These are phyloP conservation scores for Umbelopsis sp. DNA, from an alignment of 371 early-diverging fungal genomes.

Conservation along the genomic window DNA sequence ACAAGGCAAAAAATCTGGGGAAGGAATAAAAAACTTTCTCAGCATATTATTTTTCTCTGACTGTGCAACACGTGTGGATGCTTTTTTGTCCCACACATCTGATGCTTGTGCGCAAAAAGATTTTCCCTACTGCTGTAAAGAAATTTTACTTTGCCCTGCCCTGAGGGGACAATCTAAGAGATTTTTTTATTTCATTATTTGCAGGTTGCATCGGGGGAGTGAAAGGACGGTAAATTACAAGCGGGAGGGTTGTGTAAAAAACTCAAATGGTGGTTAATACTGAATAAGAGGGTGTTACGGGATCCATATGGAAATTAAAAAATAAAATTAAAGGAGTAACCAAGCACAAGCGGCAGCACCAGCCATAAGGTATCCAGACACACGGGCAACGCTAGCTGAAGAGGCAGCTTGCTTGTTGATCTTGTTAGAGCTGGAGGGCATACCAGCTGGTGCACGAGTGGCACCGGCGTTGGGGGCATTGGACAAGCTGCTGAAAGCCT, in stretches of 20 bases:
- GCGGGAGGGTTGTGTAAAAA: neutral
- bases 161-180: too few species aligned
- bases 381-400: neutral
- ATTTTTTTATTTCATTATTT: neutral
- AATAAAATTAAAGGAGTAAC: neutral
- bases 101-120: neutral
- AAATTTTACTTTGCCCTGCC: neutral
- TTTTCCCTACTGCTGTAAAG: neutral
- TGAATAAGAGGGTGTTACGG: neutral
- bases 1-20: constrained; percentile 13
- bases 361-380: constrained; percentile 10
- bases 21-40: neutral
- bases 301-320: neutral
- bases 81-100: neutral
- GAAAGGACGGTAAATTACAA: neutral
- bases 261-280: neutral
- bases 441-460: neutral
- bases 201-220: neutral
- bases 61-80: neutral
- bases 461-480: too few species aligned
- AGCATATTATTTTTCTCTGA: neutral
- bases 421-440: neutral
- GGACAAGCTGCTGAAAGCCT: neutral
- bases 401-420: neutral
- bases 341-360: constrained; percentile 8